phyloP scores from a whole-genome alignment of 148 eudicot genomes.

The Nyssa sinensis region DNA sequence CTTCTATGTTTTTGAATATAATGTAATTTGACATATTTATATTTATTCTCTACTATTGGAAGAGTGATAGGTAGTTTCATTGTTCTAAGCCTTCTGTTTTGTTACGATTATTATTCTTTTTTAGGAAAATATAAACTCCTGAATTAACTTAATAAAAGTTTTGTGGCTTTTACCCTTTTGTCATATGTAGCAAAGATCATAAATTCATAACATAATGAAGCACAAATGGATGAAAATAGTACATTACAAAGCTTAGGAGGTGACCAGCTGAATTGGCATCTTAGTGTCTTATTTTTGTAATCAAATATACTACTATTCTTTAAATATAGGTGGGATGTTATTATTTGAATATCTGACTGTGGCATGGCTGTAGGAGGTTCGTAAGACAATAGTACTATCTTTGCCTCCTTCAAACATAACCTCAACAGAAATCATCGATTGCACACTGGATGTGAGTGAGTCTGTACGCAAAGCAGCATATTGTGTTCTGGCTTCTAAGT shows the following conservation, averaged over 20 bases:
- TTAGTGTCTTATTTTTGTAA: neutral
- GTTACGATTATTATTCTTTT: too few relatives aligned
- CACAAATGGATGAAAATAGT: too few relatives aligned
- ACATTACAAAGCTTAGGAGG: slow-evolving; percentile 1
- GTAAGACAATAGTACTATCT: slow-evolving; percentile 72
- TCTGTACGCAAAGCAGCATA: slow-evolving; percentile 90
- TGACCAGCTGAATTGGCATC: neutral
- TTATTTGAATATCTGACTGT: slow-evolving; percentile 5
- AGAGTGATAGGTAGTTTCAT: neutral
- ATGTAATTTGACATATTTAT: neutral
- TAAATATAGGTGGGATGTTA: neutral
- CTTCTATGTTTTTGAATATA: neutral
- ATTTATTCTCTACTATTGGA: neutral
- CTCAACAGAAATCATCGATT: slow-evolving; percentile 59
- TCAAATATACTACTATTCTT: neutral
- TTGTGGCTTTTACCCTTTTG: neutral
- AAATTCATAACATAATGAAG: too few relatives aligned
- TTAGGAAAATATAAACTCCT: neutral
- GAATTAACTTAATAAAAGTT: neutral
- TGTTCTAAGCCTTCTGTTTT: neutral
- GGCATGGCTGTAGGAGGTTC: slow-evolving; percentile 69
- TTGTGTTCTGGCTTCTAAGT: slow-evolving; percentile 82
- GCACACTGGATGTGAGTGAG: slow-evolving; percentile 90
- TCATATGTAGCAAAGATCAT: neutral
- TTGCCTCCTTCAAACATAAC: slow-evolving; percentile 82